Percentiles rank a stretch among this genome's conserved stretches.
Evolutionary conservation across 2,329 filamentous ascomycete genomes (phyloP).

Genomic region (Fonsecaea nubica): DNA sequence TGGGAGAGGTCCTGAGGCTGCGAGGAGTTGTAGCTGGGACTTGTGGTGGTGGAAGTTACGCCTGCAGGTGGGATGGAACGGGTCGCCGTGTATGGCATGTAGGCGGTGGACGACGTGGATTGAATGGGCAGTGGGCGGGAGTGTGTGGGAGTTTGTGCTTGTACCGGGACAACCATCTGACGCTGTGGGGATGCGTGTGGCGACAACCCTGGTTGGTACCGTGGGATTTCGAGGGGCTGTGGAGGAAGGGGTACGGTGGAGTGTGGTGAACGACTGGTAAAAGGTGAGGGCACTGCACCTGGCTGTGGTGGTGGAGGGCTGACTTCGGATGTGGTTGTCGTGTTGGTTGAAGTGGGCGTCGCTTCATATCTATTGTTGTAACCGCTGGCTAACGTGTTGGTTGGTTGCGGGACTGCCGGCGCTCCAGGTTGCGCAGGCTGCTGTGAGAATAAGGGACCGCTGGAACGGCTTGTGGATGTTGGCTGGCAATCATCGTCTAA

Average conservation of each 20-base stretch:
- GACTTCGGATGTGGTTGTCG: conserved; percentile 7
- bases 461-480: conserved; percentile 18
- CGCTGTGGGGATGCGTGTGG: conserved; percentile 21
- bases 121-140: conserved; percentile 21
- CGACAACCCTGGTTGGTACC: conserved; percentile 7
- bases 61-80: conserved; percentile 24
- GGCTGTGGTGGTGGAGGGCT: conserved; percentile 32
- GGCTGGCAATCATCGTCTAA: conserved; percentile 13
- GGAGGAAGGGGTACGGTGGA: conserved; percentile 21
- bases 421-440: conserved; percentile 31
- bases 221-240: conserved; percentile 17
- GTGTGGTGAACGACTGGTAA: conserved; percentile 5
- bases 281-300: conserved; percentile 24
- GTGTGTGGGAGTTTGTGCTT: conserved; percentile 24
- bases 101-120: conserved; percentile 8
- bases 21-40: conserved; percentile 14
- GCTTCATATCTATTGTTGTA: conserved; percentile 31
- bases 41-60: conserved; percentile 17
- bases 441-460: conserved; percentile 2
- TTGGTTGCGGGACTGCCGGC: conserved; percentile 30
- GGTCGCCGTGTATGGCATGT: conserved; percentile 18
- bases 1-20: conserved; percentile 38
- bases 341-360: conserved; percentile 21
- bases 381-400: conserved; percentile 28
- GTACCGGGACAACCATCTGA: conserved; percentile 14